Evolutionary conservation across 2,329 filamentous ascomycete species (phyloP), one percentile per base, ranked within the genome.

Genomic region (Colletotrichum orbiculare): DNA sequence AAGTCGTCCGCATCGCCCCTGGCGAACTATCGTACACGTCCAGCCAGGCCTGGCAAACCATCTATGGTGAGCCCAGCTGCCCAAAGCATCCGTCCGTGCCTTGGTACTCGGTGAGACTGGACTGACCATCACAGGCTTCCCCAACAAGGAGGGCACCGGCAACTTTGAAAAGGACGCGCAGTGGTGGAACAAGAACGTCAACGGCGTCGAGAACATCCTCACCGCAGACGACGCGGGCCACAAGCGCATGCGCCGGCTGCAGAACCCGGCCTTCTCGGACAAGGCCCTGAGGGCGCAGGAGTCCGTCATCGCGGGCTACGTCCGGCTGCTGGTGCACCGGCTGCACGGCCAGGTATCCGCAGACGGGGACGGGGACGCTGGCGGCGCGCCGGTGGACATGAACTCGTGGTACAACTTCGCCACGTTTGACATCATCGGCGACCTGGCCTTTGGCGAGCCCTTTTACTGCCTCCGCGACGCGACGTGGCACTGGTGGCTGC

Each of bases 1-100:
- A 70, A 15, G 73, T 82, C 0, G 73, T 84, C 11, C 77, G 82
- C 2, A 71, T 79, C 6, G 74, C 71, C 0, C 81, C 81, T 0
- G 74, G 76, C 25, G 71, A 76, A 35, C 73, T 84, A 1, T 75
- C 77, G 2, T 81, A 80, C 60, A 75, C 73, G 9, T 73, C 73
- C 3, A 41, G 71, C 5, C 56, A 71, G 9, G 76, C 75, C 2
- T 81, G 76, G 76, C 76, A 76, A 56, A 76, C 79, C 10, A 82
- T 82, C 15, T 80, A 80, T 55, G 76, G 75, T 53, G 6, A 2
- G 45, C 56, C 35, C 8, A 6, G 33, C 2, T n/a, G 25, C 25
- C 8, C 39, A 15, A 15, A 41, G 2, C 10, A 10, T 11, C 25
- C 12, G 2, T 6, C 2, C n/a, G n/a, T n/a, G n/a, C n/a, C 15